Percentiles rank a stretch among this genome's conserved stretches.
These are phyloP conservation scores for Tulasnella sp. DNA, from an alignment of 768 basidiomycete genomes.

Conservation along the genomic window DNA sequence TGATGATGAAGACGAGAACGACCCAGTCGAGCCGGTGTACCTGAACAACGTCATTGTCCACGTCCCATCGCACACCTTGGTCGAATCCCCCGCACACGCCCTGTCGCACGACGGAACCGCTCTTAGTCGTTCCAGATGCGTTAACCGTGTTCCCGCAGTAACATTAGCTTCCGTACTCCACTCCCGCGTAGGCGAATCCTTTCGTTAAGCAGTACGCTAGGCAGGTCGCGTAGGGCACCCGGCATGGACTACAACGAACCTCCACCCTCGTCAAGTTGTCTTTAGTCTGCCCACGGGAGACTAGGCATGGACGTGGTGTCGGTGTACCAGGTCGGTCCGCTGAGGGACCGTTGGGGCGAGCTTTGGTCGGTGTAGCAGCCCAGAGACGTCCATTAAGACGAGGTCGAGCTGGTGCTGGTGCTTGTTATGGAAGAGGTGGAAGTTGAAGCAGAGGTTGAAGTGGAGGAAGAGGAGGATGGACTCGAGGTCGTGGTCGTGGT, in stretches of 20 bases:
- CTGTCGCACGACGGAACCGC: background rate
- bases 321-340: background rate
- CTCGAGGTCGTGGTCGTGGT: background rate
- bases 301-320: conserved; percentile 1
- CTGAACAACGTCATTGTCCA: background rate
- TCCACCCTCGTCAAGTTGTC: too few species aligned
- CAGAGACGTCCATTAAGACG: background rate
- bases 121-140: background rate
- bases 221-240: conserved; percentile 15
- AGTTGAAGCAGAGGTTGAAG: background rate
- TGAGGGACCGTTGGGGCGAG: background rate
- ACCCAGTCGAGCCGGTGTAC: background rate
- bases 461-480: background rate
- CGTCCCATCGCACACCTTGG: background rate
- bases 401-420: background rate
- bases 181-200: conserved; percentile 16
- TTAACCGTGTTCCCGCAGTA: conserved; percentile 4
- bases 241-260: too few species aligned
- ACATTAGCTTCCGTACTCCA: conserved; percentile 17
- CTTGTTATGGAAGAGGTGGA: background rate
- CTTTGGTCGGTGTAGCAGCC: conserved; percentile 10
- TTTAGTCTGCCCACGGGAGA: too few species aligned
- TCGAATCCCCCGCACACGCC: background rate
- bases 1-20: background rate
- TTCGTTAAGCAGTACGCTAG: background rate